phyloP scores from a whole-genome alignment of 2,329 filamentous ascomycete genomes.

The Monilinia aucupariae region DNA sequence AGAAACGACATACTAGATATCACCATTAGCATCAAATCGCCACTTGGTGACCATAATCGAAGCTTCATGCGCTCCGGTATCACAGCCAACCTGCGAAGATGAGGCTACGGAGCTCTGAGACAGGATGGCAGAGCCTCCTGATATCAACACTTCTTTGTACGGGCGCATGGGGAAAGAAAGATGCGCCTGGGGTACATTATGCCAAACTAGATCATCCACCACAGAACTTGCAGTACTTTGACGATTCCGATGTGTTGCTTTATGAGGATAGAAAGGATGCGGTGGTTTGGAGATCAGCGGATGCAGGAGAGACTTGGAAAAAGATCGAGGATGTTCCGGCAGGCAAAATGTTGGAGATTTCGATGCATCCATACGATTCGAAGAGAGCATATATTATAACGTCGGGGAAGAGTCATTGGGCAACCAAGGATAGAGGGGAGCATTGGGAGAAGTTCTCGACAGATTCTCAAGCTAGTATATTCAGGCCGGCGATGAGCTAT shows the following conservation, averaged over 20 bases:
- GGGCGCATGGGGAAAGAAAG: conserved; percentile 32
- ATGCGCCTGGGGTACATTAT: conserved; percentile 56
- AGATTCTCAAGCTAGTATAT: conserved; percentile 50
- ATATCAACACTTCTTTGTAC: conserved; percentile 29
- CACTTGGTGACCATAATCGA: conserved; percentile 25
- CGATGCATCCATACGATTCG: conserved; percentile 73
- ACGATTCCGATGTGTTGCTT: conserved; percentile 77
- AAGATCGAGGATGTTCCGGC: conserved; percentile 59
- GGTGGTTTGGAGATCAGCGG: conserved; percentile 68
- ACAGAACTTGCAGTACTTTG: conserved; percentile 76
- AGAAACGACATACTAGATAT: neutral
- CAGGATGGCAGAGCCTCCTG: conserved; percentile 33
- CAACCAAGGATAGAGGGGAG: conserved; percentile 76
- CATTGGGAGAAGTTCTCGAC: conserved; percentile 73
- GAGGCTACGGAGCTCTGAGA: conserved; percentile 30
- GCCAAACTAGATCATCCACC: conserved; percentile 64
- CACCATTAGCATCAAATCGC: conserved; percentile 10
- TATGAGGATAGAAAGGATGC: conserved; percentile 61
- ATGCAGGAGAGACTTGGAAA: conserved; percentile 77
- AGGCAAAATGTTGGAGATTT: conserved; percentile 56
- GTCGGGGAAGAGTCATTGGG: conserved; percentile 64
- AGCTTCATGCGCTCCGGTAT: conserved; percentile 33
- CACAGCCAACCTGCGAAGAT: conserved; percentile 30
- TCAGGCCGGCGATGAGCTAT: conserved; percentile 60
- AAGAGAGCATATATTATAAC: conserved; percentile 78